phyloP scores from a whole-genome alignment of 805 yeast species.

The Lachancea waltii region DNA sequence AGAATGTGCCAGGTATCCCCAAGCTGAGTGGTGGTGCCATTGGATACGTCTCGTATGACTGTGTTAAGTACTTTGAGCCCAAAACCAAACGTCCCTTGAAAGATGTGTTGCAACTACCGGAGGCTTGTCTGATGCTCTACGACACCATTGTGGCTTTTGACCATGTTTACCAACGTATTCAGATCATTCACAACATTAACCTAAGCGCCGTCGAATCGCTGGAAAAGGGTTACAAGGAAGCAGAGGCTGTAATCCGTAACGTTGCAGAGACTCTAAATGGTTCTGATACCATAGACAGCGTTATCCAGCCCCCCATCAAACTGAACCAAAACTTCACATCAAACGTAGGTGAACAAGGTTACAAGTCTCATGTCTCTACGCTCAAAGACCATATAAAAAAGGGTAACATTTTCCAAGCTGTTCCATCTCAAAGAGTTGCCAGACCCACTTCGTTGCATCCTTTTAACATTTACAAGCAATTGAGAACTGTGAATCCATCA shows the following conservation, averaged over 20 bases:
- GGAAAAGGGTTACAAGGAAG: constrained; percentile 44
- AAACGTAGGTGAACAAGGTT: constrained; percentile 90
- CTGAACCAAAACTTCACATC: constrained; percentile 68
- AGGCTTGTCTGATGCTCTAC: constrained; percentile 84
- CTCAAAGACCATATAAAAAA: constrained; percentile 75
- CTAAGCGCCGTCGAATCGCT: constrained; percentile 33
- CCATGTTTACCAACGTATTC: constrained; percentile 89
- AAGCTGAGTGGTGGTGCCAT: constrained; percentile 91
- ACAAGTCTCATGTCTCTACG: constrained; percentile 69
- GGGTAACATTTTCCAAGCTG: constrained; percentile 97
- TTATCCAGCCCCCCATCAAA: constrained; percentile 69
- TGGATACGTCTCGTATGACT: constrained; percentile 93
- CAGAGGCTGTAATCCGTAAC: constrained; percentile 51
- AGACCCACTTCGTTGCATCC: constrained; percentile 95
- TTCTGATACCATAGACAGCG: constrained; percentile 45
- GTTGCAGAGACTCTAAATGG: constrained; percentile 46
- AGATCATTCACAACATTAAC: constrained; percentile 75
- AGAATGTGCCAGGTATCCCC: constrained; percentile 70
- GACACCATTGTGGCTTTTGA: constrained; percentile 90
- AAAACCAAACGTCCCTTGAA: constrained; percentile 65
- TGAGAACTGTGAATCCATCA: constrained; percentile 94
- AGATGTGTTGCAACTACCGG: constrained; percentile 83
- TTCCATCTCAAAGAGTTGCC: constrained; percentile 94
- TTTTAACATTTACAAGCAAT: constrained; percentile 89
- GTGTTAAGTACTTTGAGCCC: constrained; percentile 96